Conservation (phyloP, 257 asterid species). For the Jasminum sambac region DNA sequence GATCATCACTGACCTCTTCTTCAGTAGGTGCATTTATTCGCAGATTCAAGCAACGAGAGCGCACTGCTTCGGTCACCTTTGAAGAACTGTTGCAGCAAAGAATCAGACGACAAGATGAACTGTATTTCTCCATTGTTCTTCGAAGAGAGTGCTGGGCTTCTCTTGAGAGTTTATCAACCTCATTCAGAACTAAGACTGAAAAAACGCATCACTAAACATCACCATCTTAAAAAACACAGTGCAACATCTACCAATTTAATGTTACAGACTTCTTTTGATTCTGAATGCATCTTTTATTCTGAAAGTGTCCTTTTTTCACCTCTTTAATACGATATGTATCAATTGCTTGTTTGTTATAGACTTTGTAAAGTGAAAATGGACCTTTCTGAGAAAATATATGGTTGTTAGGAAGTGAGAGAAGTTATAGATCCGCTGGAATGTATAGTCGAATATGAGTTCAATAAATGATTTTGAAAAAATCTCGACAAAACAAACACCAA, state of each 20-base stretch:
- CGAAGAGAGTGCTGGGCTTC: slow-evolving; percentile 99
- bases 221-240: slow-evolving; percentile 28
- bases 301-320: no score
- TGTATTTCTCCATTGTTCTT: slow-evolving; percentile 98
- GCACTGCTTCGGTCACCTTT: slow-evolving; percentile 94
- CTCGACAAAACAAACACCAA: no score
- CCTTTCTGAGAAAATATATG: no score
- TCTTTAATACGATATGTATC: no score
- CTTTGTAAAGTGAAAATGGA: no score
- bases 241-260: slow-evolving; percentile 19
- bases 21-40: slow-evolving; percentile 83
- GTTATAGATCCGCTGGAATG: no score
- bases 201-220: slow-evolving; percentile 23
- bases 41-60: slow-evolving; percentile 93
- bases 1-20: slow-evolving; percentile 59
- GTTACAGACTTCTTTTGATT: background rate
- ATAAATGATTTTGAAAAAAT: no score
- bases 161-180: slow-evolving; percentile 95
- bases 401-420: no score
- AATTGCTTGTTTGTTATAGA: no score
- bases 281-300: background rate
- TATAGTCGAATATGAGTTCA: no score
- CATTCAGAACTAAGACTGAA: slow-evolving; percentile 87
- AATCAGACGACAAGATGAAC: slow-evolving; percentile 88
- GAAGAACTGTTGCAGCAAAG: slow-evolving; percentile 98